Evolutionary conservation across 305 asterid genomes (phyloP).

Genomic region (Fraxinus dipetala): DNA sequence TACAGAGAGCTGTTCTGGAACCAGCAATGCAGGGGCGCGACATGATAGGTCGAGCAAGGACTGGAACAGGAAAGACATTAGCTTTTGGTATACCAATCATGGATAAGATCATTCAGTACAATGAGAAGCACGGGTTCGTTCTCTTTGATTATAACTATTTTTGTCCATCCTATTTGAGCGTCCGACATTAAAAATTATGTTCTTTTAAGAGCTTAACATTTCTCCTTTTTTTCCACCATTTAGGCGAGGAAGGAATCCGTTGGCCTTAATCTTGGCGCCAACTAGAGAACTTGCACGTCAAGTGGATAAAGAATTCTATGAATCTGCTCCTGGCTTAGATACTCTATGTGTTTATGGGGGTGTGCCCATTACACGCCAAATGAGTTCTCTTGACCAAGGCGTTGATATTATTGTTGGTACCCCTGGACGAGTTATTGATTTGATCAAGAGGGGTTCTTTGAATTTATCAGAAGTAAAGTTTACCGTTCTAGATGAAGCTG

Average conservation of each 20-base stretch:
- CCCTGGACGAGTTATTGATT: conserved; percentile 91
- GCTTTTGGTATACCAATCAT: conserved; percentile 95
- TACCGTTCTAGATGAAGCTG: conserved; percentile 94
- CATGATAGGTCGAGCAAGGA: conserved; percentile 94
- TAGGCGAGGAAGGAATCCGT: conserved; percentile 82
- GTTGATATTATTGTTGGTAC: conserved; percentile 88
- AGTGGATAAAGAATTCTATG: conserved; percentile 89
- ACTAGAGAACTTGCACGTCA: conserved; percentile 93
- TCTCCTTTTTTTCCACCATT: conserved; percentile 17
- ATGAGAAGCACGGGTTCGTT: conserved; percentile 78
- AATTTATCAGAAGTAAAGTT: conserved; percentile 68
- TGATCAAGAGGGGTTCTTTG: conserved; percentile 81
- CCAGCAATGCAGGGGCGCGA: conserved; percentile 97
- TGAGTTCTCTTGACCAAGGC: conserved; percentile 79
- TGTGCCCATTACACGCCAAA: conserved; percentile 69
- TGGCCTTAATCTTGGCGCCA: conserved; percentile 82
- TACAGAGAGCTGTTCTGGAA: conserved; percentile 82
- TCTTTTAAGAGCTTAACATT: conserved; percentile 4
- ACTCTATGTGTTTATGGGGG: conserved; percentile 94
- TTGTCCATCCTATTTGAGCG: background rate
- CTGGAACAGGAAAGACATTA: conserved; percentile 94
- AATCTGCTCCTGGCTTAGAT: conserved; percentile 68
- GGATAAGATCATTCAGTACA: conserved; percentile 76
- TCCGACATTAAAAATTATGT: background rate
- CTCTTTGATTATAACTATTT: background rate